Conservation (phyloP, 805 yeast species). For the Candida silvicultrix region DNA sequence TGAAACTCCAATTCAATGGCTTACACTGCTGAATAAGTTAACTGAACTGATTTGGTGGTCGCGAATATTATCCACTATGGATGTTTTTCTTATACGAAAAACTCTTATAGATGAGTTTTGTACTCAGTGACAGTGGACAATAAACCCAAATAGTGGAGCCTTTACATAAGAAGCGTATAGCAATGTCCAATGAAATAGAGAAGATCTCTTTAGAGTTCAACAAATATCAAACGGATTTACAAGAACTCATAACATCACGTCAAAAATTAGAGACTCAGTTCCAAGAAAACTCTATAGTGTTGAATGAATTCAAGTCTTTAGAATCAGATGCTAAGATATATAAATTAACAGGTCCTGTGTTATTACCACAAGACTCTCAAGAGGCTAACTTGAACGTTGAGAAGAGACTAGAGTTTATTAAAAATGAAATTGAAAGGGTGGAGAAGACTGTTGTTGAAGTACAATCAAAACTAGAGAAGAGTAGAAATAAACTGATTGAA, state of each 20-base stretch:
- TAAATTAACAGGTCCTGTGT: slow-evolving; percentile 87
- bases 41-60: too few relatives aligned
- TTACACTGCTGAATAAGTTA: too few relatives aligned
- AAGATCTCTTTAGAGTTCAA: slow-evolving; percentile 38
- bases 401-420: slow-evolving; percentile 86
- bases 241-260: slow-evolving; percentile 60
- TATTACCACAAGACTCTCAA: slow-evolving; percentile 77
- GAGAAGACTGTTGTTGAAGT: slow-evolving; percentile 60
- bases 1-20: too few relatives aligned
- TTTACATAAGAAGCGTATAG: too few relatives aligned
- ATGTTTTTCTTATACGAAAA: too few relatives aligned
- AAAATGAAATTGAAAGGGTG: slow-evolving; percentile 68
- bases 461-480: slow-evolving; percentile 49
- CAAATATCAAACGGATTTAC: slow-evolving; percentile 37
- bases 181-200: slow-evolving; percentile 29
- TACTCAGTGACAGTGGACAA: too few relatives aligned
- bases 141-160: too few relatives aligned
- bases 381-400: slow-evolving; percentile 83
- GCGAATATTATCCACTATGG: too few relatives aligned
- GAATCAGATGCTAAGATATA: slow-evolving; percentile 71
- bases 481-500: slow-evolving; percentile 49
- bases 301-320: slow-evolving; percentile 65
- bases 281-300: slow-evolving; percentile 90
- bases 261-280: slow-evolving; percentile 88
- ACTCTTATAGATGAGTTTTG: too few relatives aligned